Percentiles rank a stretch among this genome's conserved stretches.
phyloP scores from a whole-genome alignment of 306 rosid genomes.

The Citrullus mucosospermus region DNA sequence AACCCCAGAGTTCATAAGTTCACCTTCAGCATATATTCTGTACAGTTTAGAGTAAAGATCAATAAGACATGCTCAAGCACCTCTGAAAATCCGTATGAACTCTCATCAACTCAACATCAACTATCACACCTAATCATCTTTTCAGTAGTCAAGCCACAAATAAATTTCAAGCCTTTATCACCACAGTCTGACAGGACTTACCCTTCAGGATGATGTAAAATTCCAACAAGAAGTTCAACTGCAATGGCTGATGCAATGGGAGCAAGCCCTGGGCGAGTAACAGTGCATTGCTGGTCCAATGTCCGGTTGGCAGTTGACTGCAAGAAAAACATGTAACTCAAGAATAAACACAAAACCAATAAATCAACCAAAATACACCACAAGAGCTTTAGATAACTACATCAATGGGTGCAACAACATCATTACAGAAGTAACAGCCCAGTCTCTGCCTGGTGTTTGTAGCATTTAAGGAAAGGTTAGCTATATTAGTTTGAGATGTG shows the following conservation, averaged over 20 bases:
- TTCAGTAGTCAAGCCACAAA: background rate
- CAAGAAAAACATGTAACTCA: slow-evolving; percentile 16
- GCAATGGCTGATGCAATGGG: slow-evolving; percentile 92
- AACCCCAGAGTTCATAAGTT: slow-evolving; percentile 23
- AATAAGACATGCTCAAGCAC: slow-evolving; percentile 6
- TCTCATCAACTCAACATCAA: background rate
- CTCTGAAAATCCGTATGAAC: background rate
- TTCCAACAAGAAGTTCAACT: slow-evolving; percentile 78
- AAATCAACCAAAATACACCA: slow-evolving; percentile 9
- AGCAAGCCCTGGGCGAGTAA: slow-evolving; percentile 95
- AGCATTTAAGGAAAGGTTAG: slow-evolving; percentile 26
- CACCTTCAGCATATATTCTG: slow-evolving; percentile 81
- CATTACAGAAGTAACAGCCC: slow-evolving; percentile 96
- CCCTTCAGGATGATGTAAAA: slow-evolving; percentile 90
- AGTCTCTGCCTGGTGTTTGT: slow-evolving; percentile 42
- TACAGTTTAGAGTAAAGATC: slow-evolving; percentile 2
- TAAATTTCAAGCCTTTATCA: background rate
- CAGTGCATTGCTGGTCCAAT: slow-evolving; percentile 98
- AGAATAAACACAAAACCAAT: background rate
- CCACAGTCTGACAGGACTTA: slow-evolving; percentile 20
- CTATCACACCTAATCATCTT: background rate
- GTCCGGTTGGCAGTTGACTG: slow-evolving; percentile 95
- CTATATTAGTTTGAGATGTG: slow-evolving; percentile 23
- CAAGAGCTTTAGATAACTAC: slow-evolving; percentile 28
- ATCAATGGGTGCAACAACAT: slow-evolving; percentile 92